A percentile compares a stretch with the other conserved stretches of the same genome.
phyloP scores from a whole-genome alignment of 1,284 basidiomycete genomes.

The Cutaneotrichosporon daszewskae region DNA sequence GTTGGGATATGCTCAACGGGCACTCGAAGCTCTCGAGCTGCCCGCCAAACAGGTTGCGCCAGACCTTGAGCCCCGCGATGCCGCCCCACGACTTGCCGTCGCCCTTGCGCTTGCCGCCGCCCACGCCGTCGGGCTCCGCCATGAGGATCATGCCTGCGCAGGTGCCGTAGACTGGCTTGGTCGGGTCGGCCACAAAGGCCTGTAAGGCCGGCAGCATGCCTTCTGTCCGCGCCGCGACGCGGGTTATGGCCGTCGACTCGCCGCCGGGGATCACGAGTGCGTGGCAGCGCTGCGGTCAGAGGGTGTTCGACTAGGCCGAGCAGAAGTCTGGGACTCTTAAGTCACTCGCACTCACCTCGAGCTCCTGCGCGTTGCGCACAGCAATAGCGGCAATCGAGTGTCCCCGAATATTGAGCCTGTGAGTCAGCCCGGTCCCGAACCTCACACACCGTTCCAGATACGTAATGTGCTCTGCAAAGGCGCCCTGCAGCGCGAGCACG shows the following conservation, averaged over 20 bases:
- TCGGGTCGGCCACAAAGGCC: constrained; percentile 56
- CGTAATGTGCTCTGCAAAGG: constrained; percentile 75
- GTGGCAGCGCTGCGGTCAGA: constrained; percentile 55
- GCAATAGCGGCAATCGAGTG: constrained; percentile 45
- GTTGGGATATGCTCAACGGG: constrained; percentile 60
- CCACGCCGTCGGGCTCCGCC: constrained; percentile 57
- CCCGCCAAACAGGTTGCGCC: constrained; percentile 71
- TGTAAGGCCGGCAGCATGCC: constrained; percentile 75
- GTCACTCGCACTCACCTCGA: constrained; percentile 53
- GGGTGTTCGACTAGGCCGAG: no score
- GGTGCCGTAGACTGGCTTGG: constrained; percentile 86
- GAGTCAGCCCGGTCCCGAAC: neutral
- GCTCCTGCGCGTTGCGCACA: constrained; percentile 71
- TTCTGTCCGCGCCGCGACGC: constrained; percentile 70
- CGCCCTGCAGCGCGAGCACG: constrained; percentile 73
- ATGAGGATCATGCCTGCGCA: constrained; percentile 95
- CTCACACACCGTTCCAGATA: constrained; percentile 41
- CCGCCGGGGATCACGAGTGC: constrained; percentile 85
- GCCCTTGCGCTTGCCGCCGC: constrained; percentile 59
- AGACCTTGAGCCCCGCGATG: constrained; percentile 66
- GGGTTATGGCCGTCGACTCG: constrained; percentile 87
- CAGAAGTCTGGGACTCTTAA: no score
- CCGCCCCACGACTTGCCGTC: constrained; percentile 56
- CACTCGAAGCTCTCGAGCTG: constrained; percentile 81
- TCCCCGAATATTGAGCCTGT: constrained; percentile 23